Evolutionary conservation across 1,139 yeast species (phyloP).

Genomic region (Tardiomyces digboiensis): DNA sequence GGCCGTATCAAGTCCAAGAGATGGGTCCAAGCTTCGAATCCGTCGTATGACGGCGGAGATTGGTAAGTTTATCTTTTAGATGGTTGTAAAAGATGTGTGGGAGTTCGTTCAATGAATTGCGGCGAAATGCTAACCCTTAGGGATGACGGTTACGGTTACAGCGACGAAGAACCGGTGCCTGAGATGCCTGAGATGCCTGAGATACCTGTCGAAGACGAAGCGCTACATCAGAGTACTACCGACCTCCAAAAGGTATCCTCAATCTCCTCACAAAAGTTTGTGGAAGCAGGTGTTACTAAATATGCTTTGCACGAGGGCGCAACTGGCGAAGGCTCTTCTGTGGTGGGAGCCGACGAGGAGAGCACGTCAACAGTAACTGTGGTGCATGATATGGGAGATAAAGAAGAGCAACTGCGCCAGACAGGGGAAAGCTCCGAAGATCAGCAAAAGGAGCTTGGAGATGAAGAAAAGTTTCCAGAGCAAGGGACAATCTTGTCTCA

Average conservation of each 20-base stretch:
- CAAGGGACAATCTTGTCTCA: too few relatives aligned
- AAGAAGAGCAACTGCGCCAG: too few relatives aligned
- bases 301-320: slow-evolving; percentile 9
- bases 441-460: too few relatives aligned
- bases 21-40: slow-evolving; percentile 22
- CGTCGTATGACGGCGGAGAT: slow-evolving; percentile 21
- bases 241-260: slow-evolving; percentile 2
- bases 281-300: slow-evolving; percentile 12
- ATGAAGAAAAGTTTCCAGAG: too few relatives aligned
- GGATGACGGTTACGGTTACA: slow-evolving; percentile 16
- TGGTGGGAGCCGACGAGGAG: not conserved
- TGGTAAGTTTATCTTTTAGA: slow-evolving; percentile 12
- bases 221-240: not conserved
- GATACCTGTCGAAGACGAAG: slow-evolving; percentile 7
- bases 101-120: slow-evolving; percentile 1
- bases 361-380: not conserved
- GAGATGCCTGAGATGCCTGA: slow-evolving; percentile 20
- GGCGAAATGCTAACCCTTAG: slow-evolving; percentile 19
- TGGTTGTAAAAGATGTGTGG: slow-evolving; percentile 1
- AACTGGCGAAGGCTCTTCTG: not conserved
- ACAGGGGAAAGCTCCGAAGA: too few relatives aligned
- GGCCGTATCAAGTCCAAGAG: slow-evolving; percentile 25
- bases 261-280: slow-evolving; percentile 8
- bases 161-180: slow-evolving; percentile 13
- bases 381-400: too few relatives aligned